A percentile compares a stretch with the other conserved stretches of the same genome.
phyloP scores from a whole-genome alignment of 2,329 filamentous ascomycete genomes.

The Rosellinia necatrix region DNA sequence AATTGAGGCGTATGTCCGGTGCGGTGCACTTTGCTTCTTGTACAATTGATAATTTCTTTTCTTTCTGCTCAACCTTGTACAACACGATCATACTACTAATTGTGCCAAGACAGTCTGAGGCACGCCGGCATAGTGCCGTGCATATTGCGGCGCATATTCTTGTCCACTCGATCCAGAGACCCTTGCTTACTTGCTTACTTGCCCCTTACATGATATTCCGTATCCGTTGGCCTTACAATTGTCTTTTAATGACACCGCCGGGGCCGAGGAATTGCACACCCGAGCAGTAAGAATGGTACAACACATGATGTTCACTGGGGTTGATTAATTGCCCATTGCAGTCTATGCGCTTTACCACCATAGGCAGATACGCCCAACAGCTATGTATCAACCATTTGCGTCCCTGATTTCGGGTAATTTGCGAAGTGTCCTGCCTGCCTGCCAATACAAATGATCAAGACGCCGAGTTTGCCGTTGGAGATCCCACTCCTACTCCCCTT shows the following conservation, averaged over 20 bases:
- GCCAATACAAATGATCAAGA: conserved; percentile 36
- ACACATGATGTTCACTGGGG: conserved; percentile 16
- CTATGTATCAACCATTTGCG: conserved; percentile 30
- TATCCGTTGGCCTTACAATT: too few relatives aligned
- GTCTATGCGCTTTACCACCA: conserved; percentile 23
- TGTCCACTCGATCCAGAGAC: too few relatives aligned
- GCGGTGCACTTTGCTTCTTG: neutral
- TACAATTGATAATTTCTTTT: neutral
- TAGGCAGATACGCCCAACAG: conserved; percentile 21
- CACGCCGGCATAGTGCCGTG: too few relatives aligned
- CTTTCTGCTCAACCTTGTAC: too few relatives aligned
- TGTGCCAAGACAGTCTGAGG: too few relatives aligned
- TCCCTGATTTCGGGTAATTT: conserved; percentile 24
- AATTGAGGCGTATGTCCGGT: neutral
- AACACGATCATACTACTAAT: too few relatives aligned
- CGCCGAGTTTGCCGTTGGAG: conserved; percentile 35
- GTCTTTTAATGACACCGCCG: too few relatives aligned
- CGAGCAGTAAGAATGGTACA: neutral
- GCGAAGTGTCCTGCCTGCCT: conserved; percentile 31
- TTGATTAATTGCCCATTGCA: conserved; percentile 30
- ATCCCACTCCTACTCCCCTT: conserved; percentile 23
- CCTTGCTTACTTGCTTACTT: too few relatives aligned
- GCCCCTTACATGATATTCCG: too few relatives aligned
- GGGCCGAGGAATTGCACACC: neutral
- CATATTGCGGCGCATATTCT: too few relatives aligned